Evolutionary conservation across 2,329 filamentous ascomycete species (phyloP).

Genomic region (Clonostachys chloroleuca): DNA sequence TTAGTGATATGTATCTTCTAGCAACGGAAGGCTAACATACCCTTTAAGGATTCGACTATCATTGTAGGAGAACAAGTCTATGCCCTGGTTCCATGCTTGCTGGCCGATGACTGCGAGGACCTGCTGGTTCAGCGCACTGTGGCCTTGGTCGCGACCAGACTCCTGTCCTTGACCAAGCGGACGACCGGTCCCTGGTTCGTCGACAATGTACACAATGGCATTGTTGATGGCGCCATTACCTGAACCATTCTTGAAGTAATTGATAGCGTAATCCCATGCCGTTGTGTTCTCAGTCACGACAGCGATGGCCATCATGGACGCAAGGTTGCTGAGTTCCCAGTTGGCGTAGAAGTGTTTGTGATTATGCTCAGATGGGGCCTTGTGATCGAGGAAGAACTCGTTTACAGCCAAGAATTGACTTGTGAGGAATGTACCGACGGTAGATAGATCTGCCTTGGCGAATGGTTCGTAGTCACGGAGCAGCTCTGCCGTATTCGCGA

Average conservation of each 20-base stretch:
- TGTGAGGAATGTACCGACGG: constrained; percentile 20
- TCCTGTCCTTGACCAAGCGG: constrained; percentile 9
- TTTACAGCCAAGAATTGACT: constrained; percentile 32
- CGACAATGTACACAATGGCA: constrained; percentile 19
- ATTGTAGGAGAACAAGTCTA: constrained; percentile 23
- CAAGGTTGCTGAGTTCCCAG: constrained; percentile 39
- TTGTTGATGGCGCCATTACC: constrained; percentile 30
- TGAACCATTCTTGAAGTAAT: constrained; percentile 30
- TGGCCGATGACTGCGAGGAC: constrained; percentile 32
- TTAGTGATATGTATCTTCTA: no score
- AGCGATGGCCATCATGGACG: constrained; percentile 31
- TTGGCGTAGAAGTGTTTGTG: constrained; percentile 32
- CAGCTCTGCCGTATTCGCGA: constrained; percentile 40
- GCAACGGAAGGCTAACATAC: constrained; percentile 6
- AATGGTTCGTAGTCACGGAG: constrained; percentile 20
- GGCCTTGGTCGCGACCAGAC: constrained; percentile 33
- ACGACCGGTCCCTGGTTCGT: constrained; percentile 17
- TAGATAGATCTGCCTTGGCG: constrained; percentile 18
- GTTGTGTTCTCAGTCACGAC: constrained; percentile 34
- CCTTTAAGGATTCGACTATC: constrained; percentile 25
- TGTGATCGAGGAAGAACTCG: constrained; percentile 24
- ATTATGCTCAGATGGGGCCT: constrained; percentile 19
- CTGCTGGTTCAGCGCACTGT: constrained; percentile 30
- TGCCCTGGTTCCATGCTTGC: constrained; percentile 34
- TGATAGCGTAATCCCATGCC: constrained; percentile 27